Base-by-base conservation (phyloP, 192 early-diverging fungal species). In the Obelidium mucronatum region DNA sequence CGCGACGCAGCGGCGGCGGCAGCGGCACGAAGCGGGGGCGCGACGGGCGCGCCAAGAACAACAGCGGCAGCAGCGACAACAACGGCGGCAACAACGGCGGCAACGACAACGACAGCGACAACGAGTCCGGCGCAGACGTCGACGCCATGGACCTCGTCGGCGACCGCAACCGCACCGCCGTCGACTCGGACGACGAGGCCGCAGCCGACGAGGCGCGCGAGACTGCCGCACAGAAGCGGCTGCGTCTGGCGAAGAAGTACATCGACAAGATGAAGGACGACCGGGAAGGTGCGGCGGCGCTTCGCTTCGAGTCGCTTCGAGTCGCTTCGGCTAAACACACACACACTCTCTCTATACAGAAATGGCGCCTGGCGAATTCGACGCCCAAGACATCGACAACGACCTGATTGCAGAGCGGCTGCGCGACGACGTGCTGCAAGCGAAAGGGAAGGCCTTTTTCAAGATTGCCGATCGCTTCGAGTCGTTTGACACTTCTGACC, bases 231-330 rank as follows among this genome's bases (percentile, higher is more conserved):
- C 93, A 96, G 76, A 98, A 98, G 77, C 90, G 97, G 19, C 82
- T 97, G 70, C 86, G 98, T 35, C 83, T 99, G 65, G 96, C 98
- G 40, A 98, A 98, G 85, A 84, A 88, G 44, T 99, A 99, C 79
- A 85, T 99, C 33, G 84, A 87, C 54, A 93, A 90, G 63, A 88
- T 98, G 40, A 82, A 93, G 74, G 84, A 90, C 51, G 85, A 86
- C 55, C 79, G 85, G 64, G 87, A 82, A 81, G 85, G 77, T 73
- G 8, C 26, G 74, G 17, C 22, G 24, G 78, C 53, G 28, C 53
- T 17, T 37, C 24, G 39, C 15, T 67, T 53, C 17, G 75, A 24
- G 44, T 64, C 40, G 11, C 24, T n/a, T 52, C 40, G 74, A 22
- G 48, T 28, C 8, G 34, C 24, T 74, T 44, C 51, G 24, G 51